These are phyloP conservation scores for Uncinocarpus reesii DNA, from an alignment of 2,329 filamentous ascomycete species.

Conservation along the genomic window DNA sequence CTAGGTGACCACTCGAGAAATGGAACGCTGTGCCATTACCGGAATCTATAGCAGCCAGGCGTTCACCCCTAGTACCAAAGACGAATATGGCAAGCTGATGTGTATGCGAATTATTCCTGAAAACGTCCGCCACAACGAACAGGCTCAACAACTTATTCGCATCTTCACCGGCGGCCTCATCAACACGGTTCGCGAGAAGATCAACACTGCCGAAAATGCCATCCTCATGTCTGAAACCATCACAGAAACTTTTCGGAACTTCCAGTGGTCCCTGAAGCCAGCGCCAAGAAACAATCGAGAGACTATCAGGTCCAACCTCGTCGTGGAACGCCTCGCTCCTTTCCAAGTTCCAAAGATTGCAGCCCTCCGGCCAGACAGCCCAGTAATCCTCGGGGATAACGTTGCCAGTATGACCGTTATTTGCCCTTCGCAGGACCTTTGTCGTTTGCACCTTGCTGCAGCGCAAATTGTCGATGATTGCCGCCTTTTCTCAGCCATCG, in stretches of 20 bases:
- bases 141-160: not conserved
- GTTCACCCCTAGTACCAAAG: not conserved
- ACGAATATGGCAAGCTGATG: not conserved
- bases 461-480: not conserved
- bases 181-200: not conserved
- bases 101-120: slow-evolving; percentile 10
- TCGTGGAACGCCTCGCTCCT: not conserved
- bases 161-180: slow-evolving; percentile 11
- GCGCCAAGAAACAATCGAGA: no score
- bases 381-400: not conserved
- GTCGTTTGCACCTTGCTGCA: slow-evolving; percentile 1
- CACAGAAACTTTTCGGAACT: slow-evolving; percentile 1
- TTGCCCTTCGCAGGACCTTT: not conserved
- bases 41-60: not conserved
- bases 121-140: not conserved
- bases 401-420: not conserved
- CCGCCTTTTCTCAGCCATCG: not conserved
- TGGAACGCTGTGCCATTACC: slow-evolving; percentile 7
- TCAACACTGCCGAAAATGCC: slow-evolving; percentile 4
- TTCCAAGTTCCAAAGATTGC: not conserved
- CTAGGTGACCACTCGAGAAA: slow-evolving; percentile 8
- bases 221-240: slow-evolving; percentile 3
- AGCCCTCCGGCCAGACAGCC: not conserved
- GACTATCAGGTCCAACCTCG: not conserved
- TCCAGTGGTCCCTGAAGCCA: slow-evolving; percentile 4